A percentile compares a stretch with the other conserved stretches of the same genome.
phyloP scores from a whole-genome alignment of 192 early-diverging fungal genomes.

The Phycomyces nitens region DNA sequence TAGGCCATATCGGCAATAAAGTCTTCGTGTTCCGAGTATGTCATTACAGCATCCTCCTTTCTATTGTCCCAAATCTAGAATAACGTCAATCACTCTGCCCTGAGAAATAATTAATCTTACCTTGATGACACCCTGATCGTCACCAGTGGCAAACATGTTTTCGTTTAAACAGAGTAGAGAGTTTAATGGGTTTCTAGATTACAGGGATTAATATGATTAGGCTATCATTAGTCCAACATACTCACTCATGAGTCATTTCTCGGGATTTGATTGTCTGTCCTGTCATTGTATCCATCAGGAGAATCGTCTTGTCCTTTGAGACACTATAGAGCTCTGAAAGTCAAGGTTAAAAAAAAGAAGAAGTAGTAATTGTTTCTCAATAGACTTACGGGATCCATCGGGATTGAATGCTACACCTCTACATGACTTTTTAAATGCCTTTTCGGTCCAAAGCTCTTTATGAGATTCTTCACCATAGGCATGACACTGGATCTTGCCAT shows the following conservation, averaged over 20 bases:
- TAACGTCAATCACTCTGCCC: constrained; percentile 7
- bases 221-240: neutral
- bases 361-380: neutral
- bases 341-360: too few species aligned
- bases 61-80: constrained; percentile 88
- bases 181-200: constrained; percentile 73
- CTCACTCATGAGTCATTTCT: constrained; percentile 77
- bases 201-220: too few species aligned
- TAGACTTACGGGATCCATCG: constrained; percentile 61
- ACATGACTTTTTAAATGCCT: constrained; percentile 81
- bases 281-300: constrained; percentile 70
- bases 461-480: constrained; percentile 32
- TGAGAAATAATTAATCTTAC: constrained; percentile 29
- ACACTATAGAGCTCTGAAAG: constrained; percentile 35
- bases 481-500: constrained; percentile 62
- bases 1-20: constrained; percentile 88
- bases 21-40: constrained; percentile 86
- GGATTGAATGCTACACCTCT: constrained; percentile 77
- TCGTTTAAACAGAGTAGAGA: constrained; percentile 67
- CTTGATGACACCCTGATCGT: constrained; percentile 87
- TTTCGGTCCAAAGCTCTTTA: constrained; percentile 46
- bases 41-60: constrained; percentile 67
- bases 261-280: constrained; percentile 66
- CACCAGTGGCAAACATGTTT: constrained; percentile 84
- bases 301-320: constrained; percentile 83